phyloP scores from a whole-genome alignment of 768 basidiomycete genomes.

The Psilocybe cubensis region DNA sequence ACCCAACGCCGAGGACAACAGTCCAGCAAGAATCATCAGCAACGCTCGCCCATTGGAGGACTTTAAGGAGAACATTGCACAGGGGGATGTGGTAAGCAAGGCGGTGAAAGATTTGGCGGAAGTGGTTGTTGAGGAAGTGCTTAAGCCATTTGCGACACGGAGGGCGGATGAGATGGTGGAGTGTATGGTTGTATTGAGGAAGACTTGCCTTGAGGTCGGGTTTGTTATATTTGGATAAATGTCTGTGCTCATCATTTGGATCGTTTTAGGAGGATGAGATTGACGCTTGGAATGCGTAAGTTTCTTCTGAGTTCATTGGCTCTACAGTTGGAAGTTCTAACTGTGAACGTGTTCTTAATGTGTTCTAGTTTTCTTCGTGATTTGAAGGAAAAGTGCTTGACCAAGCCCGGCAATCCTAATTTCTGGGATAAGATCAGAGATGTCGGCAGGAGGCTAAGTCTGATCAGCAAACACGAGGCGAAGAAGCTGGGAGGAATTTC shows the following conservation, averaged over 20 bases:
- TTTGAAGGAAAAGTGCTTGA: conserved; percentile 58
- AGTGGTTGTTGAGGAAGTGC: conserved; percentile 72
- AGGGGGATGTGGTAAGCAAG: conserved; percentile 82
- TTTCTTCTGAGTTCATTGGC: conserved; percentile 4
- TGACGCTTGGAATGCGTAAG: conserved; percentile 78
- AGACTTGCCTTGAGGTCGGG: conserved; percentile 64
- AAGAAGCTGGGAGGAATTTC: conserved; percentile 60
- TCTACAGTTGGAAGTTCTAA: neutral
- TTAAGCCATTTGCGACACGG: conserved; percentile 70
- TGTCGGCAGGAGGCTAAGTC: conserved; percentile 54
- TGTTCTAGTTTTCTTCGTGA: conserved; percentile 59
- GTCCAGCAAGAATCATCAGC: conserved; percentile 77
- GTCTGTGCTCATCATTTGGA: neutral
- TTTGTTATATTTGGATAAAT: neutral
- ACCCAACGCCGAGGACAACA: conserved; percentile 48
- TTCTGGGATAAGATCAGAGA: conserved; percentile 69
- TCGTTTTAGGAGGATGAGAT: conserved; percentile 74
- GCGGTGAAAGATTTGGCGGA: conserved; percentile 79
- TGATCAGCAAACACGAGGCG: conserved; percentile 70
- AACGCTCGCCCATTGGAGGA: conserved; percentile 74
- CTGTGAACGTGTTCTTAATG: neutral
- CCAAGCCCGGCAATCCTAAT: conserved; percentile 59
- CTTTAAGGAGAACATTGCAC: conserved; percentile 70
- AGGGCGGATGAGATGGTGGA: conserved; percentile 72
- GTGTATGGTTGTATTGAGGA: conserved; percentile 71